Evolutionary conservation across 768 basidiomycete species (phyloP), one percentile per base, ranked within the genome.

Genomic region (Tricholomella constricta): DNA sequence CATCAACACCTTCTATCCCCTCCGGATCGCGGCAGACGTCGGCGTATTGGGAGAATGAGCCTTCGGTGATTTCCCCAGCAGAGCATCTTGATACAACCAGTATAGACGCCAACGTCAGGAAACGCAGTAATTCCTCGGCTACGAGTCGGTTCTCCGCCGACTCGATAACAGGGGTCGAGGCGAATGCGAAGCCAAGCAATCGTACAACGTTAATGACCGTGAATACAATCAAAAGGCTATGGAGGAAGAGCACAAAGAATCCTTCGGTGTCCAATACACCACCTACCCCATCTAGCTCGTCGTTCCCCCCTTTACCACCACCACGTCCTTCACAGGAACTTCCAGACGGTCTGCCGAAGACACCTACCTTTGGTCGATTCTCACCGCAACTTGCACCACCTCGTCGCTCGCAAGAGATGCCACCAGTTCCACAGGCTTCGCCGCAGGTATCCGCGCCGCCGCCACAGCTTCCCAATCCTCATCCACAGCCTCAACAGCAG

Each of bases 61-160:
- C 65, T 12, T 45, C 66, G n/a, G 50, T 52, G 6, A 51, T 27
- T 11, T 56, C 46, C 7, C 55, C 57, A 45, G 51, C 48, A 52
- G 53, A 52, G 37, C 60, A 25, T 6, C 37, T 46, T 34, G 52
- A 36, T 19, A 34, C 48, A 7, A 27, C 44, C 15, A 41, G 20
- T 9, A 37, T 23, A 14, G 25, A 42, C 26, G 25, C 36, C 55
- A 29, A 67, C 63, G 35, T 59, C 59, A 42, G 64, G 61, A 45
- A 61, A 48, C 47, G 65, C 59, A 61, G 56, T 42, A 46, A 32
- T 27, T 57, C 55, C 17, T 45, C 57, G 17, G 65, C 75, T 20
- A 78, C 78, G 4, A 88, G 87, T 62, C 82, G 91, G 41, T 93
- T 94, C 69, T 92, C 91, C 1, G 73, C 81, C 19, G 91, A 92